These are phyloP conservation scores for Linaria vulgaris DNA, from an alignment of 257 asterid species.

Conservation along the genomic window DNA sequence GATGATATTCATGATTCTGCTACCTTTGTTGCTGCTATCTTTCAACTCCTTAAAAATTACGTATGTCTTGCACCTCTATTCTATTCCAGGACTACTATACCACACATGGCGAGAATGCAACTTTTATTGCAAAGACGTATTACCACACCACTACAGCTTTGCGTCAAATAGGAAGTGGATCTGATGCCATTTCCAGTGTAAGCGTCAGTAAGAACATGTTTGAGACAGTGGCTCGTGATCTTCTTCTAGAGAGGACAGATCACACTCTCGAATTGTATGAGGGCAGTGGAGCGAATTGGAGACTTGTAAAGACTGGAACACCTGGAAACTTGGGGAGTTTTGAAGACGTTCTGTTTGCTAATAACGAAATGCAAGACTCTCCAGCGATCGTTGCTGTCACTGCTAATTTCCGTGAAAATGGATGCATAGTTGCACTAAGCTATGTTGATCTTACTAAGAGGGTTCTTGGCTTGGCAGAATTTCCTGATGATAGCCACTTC, in stretches of 20 bases:
- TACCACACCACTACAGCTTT: conserved; percentile 94
- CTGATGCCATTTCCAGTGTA: conserved; percentile 80
- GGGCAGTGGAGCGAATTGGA: conserved; percentile 89
- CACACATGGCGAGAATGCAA: conserved; percentile 86
- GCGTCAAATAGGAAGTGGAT: conserved; percentile 81
- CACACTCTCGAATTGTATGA: conserved; percentile 80
- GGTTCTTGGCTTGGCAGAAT: conserved; percentile 84
- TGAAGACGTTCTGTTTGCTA: conserved; percentile 88
- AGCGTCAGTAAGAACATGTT: conserved; percentile 87
- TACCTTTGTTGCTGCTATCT: conserved; percentile 8
- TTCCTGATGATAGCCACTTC: conserved; percentile 90
- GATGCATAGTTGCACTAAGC: conserved; percentile 77
- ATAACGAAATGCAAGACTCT: conserved; percentile 94
- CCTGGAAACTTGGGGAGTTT: conserved; percentile 92
- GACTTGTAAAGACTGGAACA: conserved; percentile 74
- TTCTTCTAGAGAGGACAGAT: conserved; percentile 91
- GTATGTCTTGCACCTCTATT: background rate
- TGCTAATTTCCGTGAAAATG: conserved; percentile 68
- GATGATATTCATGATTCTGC: background rate
- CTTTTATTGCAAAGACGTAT: conserved; percentile 82
- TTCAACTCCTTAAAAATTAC: too few relatives aligned
- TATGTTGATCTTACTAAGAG: conserved; percentile 78
- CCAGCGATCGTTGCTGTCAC: conserved; percentile 71
- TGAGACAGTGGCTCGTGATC: conserved; percentile 77
- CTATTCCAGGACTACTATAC: conserved; percentile 76